A percentile compares a stretch with the other conserved stretches of the same genome.
Evolutionary conservation across 805 yeast genomes (phyloP).

Genomic region (Candida sanyiensis): DNA sequence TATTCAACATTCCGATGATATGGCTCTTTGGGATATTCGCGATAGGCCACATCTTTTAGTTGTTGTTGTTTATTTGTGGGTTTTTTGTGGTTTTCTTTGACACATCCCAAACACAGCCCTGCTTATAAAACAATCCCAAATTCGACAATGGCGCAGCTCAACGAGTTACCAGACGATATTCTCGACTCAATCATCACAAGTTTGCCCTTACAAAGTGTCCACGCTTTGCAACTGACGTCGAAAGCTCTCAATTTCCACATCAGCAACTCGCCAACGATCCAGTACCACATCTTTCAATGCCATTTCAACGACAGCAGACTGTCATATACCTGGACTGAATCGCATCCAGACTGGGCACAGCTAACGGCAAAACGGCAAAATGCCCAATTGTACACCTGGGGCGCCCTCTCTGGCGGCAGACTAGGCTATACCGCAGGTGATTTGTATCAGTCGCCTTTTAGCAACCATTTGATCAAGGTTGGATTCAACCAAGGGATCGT

Average conservation of each 20-base stretch:
- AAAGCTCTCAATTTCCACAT: slow-evolving; percentile 31
- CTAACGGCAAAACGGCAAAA: slow-evolving; percentile 36
- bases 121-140: no score
- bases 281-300: slow-evolving; percentile 39
- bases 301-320: slow-evolving; percentile 41
- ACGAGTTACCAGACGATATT: slow-evolving; percentile 5
- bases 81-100: no score
- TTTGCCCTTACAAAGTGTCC: slow-evolving; percentile 26
- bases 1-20: no score
- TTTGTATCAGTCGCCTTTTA: not conserved
- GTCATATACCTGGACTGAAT: slow-evolving; percentile 34
- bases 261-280: slow-evolving; percentile 35
- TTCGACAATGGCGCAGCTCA: not conserved
- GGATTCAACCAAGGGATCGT: slow-evolving; percentile 28
- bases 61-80: no score
- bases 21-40: no score
- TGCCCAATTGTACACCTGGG: slow-evolving; percentile 48
- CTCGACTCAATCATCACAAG: slow-evolving; percentile 1
- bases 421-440: slow-evolving; percentile 37
- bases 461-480: slow-evolving; percentile 19
- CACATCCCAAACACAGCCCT: no score
- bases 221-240: slow-evolving; percentile 35
- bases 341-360: slow-evolving; percentile 38
- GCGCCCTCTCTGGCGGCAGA: slow-evolving; percentile 37
- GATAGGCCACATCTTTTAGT: no score